Base-by-base conservation (phyloP, 345 rosid species). In the Populus tremula region DNA sequence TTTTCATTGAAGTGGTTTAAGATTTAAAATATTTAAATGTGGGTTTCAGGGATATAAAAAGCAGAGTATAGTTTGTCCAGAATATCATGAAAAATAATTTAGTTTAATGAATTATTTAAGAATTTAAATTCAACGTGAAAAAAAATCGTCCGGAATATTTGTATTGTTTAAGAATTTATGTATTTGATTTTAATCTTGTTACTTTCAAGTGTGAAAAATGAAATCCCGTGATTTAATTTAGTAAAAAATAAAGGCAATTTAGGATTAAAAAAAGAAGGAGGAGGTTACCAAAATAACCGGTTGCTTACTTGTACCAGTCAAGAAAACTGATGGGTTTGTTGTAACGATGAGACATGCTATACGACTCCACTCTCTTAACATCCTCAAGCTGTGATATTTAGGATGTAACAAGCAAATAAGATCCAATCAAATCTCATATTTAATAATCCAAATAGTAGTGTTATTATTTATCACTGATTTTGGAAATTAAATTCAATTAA, bases 251-350 rank as follows among this genome's bases (percentile, higher is more conserved):
- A 41, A 70, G 88, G 78, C 41, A 72, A 53, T 80, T 81, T 36
- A 25, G 84, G 77, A 36, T 81, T 29, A 80, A 16, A 56, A 25
- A 47, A 21, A 23, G 23, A 21, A 23, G 23, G 17, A 77, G 10
- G 2, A 82, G 77, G 43, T 31, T 71, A 27, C 87, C 79, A 72
- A 63, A 77, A 75, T 72, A 33, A 78, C 77, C 73, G 75, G 73
- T 59, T 78, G 80, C 74, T 84, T 36, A 36, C 77, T 82, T 73
- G 82, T 76, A 29, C 79, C 64, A 65, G 87, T 77, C 85, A 79
- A 73, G 45, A 79, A 72, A 79, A 77, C 75, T 81, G 84, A 79
- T 54, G 59, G 66, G 84, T 85, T 80, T 45, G 90, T 90, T 82
- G 85, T 77, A 85, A 83, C 91, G 79, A 82, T 75, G 87, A 53